phyloP scores from a whole-genome alignment of 176 grass and related monocot species.

The Rhynchospora breviuscula region DNA sequence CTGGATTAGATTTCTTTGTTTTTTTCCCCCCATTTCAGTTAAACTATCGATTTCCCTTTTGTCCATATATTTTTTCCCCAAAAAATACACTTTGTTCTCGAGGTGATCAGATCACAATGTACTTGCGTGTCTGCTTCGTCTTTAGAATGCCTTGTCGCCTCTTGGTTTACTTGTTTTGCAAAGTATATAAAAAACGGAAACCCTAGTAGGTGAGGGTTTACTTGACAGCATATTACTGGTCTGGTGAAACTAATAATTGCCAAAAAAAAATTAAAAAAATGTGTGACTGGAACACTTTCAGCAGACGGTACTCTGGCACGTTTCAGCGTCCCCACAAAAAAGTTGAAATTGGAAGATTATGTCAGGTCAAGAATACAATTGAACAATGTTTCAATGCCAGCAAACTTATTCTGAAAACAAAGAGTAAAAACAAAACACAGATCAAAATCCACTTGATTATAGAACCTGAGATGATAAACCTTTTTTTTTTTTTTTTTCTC shows the following conservation, averaged over 20 bases:
- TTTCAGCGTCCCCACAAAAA: constrained; percentile 7
- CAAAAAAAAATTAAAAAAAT: background rate
- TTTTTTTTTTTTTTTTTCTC: background rate
- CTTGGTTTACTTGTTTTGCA: background rate
- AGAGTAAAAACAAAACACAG: background rate
- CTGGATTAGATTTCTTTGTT: background rate
- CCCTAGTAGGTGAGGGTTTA: background rate
- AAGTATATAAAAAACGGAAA: background rate
- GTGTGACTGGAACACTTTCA: constrained; percentile 4
- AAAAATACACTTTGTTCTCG: background rate
- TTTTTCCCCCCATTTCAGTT: background rate
- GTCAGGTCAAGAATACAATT: background rate
- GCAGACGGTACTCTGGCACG: background rate
- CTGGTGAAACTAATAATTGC: background rate
- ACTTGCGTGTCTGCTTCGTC: background rate
- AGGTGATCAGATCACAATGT: background rate
- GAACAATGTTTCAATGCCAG: background rate
- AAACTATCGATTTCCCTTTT: no score
- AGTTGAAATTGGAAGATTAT: constrained; percentile 6
- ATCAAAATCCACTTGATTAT: background rate
- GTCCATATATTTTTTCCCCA: no score
- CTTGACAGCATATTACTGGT: background rate
- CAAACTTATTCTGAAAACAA: background rate
- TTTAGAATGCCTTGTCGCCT: background rate
- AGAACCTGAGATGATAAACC: background rate